Base-by-base conservation (phyloP, 371 early-diverging fungal genomes). In the Phascolomyces articulosus region DNA sequence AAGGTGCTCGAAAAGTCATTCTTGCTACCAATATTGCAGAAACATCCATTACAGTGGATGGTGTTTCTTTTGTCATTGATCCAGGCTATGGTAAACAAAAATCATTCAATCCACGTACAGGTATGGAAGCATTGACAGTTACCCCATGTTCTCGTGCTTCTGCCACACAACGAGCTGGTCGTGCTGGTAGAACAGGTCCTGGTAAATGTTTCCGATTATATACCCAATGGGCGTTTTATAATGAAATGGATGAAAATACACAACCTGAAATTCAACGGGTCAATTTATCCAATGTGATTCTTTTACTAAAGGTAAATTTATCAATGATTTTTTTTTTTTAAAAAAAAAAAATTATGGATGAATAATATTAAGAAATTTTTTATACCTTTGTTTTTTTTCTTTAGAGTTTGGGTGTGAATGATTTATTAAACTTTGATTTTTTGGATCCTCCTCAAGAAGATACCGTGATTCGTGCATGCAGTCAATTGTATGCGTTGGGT, bases 1-100 rank as follows among this genome's bases (percentile, higher is more conserved):
- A 91, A 40, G 95, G 93, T 1, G 94, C 95, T 0, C 86, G 98
- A 51, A 98, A 99, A 72, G 86, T 99, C n/a, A 97, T 99, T 53
- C 77, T 99, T 28, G 95, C 99, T 8, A 99, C 99, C 24, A 99
- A 99, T 76, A 99, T 99, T 80, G 99, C 99, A 23, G 99, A 99
- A 74, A 99, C 99, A 0, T 97, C 98, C 3, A 93, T 99, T 64
- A 99, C 99, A 1, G 99, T 99, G 58, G 96, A 97, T 71, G 95
- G 96, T 60, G 85, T 93, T 20, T 70, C 87, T 4, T 93, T 78
- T 79, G 95, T 93, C 41, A 91, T 93, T 64, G 94, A 92, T 70
- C 90, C 97, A 8, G 99, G 99, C 2, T 96, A 99, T 77, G 86
- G 86, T 58, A 99, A 99, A 81, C 95, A 95, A 78, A 96, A 97